phyloP scores from a whole-genome alignment of 1,139 yeast genomes.

The Hyphopichia pseudoburtonii region DNA sequence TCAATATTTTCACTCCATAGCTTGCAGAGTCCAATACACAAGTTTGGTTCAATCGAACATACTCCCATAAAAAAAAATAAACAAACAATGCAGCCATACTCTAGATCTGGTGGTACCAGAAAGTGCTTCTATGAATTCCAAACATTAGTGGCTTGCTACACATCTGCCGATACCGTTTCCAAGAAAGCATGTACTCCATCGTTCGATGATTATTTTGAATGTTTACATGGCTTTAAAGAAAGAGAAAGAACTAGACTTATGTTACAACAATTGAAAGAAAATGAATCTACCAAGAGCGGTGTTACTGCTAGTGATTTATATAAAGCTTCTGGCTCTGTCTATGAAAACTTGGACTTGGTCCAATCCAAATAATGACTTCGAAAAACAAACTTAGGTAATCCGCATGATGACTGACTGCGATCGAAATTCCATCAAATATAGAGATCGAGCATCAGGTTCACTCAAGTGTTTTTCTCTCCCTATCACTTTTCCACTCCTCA shows the following conservation, averaged over 20 bases:
- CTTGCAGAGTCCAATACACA: no score
- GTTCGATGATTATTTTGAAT: constrained; percentile 49
- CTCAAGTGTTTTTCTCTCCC: no score
- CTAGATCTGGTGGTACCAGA: constrained; percentile 52
- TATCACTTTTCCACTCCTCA: no score
- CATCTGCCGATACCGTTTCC: constrained; percentile 45
- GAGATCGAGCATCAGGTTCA: no score
- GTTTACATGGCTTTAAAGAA: constrained; percentile 50
- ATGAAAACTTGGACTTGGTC: constrained; percentile 49
- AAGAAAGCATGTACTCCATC: constrained; percentile 46
- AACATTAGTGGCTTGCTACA: constrained; percentile 45
- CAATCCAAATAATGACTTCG: no score
- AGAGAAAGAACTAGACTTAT: constrained; percentile 47
- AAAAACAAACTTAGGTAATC: background rate
- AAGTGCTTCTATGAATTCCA: constrained; percentile 53
- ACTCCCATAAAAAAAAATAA: background rate
- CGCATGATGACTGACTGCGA: background rate
- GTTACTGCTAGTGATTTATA: constrained; percentile 46
- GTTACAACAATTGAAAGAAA: constrained; percentile 49
- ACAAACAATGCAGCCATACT: constrained; percentile 45
- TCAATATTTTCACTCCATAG: no score
- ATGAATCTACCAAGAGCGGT: constrained; percentile 40
- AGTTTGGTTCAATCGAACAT: no score
- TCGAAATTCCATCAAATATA: no score
- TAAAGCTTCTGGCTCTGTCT: constrained; percentile 43